Conservation (phyloP, 2,329 filamentous ascomycete genomes). For the Aspergillus piperis region DNA sequence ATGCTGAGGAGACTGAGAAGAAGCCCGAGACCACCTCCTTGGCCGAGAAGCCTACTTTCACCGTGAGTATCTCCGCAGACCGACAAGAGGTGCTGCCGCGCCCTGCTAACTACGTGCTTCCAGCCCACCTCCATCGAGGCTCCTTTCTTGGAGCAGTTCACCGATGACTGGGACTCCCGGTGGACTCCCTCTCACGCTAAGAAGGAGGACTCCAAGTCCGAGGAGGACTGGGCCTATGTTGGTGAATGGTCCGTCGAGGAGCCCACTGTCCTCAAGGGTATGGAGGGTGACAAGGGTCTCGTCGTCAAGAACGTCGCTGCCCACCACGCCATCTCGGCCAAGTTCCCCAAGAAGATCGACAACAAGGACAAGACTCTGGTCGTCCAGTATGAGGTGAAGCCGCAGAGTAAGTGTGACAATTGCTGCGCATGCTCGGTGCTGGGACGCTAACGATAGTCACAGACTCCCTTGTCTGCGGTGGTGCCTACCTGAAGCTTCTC, state of each 20-base stretch:
- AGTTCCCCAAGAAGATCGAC: constrained; percentile 94
- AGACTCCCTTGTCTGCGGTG: constrained; percentile 96
- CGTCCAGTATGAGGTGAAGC: constrained; percentile 98
- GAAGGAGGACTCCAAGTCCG: constrained; percentile 81
- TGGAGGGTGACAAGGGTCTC: constrained; percentile 92
- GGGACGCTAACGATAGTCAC: constrained; percentile 6
- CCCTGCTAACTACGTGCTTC: constrained; percentile 16
- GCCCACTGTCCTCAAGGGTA: constrained; percentile 84
- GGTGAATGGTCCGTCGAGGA: constrained; percentile 97
- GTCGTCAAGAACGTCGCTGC: constrained; percentile 97
- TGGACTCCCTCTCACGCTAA: constrained; percentile 97
- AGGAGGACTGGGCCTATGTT: constrained; percentile 95
- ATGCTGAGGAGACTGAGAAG: constrained; percentile 69
- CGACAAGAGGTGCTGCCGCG: constrained; percentile 4
- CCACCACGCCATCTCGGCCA: constrained; percentile 98
- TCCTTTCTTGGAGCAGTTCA: constrained; percentile 98
- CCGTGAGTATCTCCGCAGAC: constrained; percentile 62
- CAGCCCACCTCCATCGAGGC: constrained; percentile 87
- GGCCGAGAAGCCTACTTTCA: constrained; percentile 77
- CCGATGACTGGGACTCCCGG: constrained; percentile 87
- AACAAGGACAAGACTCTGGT: constrained; percentile 97
- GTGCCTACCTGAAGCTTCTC: constrained; percentile 98
- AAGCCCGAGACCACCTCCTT: constrained; percentile 53
- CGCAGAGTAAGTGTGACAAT: constrained; percentile 72
- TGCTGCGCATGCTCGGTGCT: neutral